Percentiles rank a stretch among this genome's conserved stretches.
Conservation (phyloP, 768 basidiomycete species). For the Lactifluus echinatus region DNA sequence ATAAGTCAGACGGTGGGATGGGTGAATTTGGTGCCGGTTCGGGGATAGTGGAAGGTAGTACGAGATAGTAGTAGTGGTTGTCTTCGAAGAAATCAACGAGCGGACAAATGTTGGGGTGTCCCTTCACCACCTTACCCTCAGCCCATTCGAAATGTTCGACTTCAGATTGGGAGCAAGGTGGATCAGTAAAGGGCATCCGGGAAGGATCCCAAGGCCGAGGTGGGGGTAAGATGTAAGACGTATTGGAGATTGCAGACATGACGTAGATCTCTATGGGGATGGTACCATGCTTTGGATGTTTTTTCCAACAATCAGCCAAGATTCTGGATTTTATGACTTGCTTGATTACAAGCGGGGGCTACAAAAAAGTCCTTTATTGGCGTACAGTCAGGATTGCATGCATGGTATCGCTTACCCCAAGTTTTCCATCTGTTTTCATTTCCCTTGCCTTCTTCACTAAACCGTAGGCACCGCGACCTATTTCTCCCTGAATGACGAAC, state of each 20-base stretch:
- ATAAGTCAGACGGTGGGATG: constrained; percentile 70
- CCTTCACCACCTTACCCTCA: constrained; percentile 64
- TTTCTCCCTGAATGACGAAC: constrained; percentile 78
- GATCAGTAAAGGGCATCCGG: constrained; percentile 30
- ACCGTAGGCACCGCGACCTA: constrained; percentile 92
- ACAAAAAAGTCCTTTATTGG: constrained; percentile 24
- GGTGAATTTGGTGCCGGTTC: constrained; percentile 45
- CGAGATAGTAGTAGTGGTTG: constrained; percentile 89
- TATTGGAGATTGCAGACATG: constrained; percentile 83
- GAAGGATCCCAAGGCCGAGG: constrained; percentile 80
- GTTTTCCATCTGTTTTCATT: constrained; percentile 58
- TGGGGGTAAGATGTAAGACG: constrained; percentile 67
- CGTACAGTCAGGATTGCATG: constrained; percentile 3
- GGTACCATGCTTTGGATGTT: constrained; percentile 87
- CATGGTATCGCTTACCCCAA: constrained; percentile 58
- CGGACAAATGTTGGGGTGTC: constrained; percentile 93
- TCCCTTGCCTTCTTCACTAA: constrained; percentile 87
- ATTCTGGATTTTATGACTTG: constrained; percentile 98
- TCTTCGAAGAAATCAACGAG: constrained; percentile 97
- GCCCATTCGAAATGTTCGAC: constrained; percentile 43
- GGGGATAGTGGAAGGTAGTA: constrained; percentile 70
- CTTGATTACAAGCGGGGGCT: constrained; percentile 92
- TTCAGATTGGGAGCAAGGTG: constrained; percentile 14
- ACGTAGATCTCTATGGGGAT: constrained; percentile 98
- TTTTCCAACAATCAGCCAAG: constrained; percentile 98